Conservation (phyloP, 257 asterid genomes). For the Nicotiana benthamiana region DNA sequence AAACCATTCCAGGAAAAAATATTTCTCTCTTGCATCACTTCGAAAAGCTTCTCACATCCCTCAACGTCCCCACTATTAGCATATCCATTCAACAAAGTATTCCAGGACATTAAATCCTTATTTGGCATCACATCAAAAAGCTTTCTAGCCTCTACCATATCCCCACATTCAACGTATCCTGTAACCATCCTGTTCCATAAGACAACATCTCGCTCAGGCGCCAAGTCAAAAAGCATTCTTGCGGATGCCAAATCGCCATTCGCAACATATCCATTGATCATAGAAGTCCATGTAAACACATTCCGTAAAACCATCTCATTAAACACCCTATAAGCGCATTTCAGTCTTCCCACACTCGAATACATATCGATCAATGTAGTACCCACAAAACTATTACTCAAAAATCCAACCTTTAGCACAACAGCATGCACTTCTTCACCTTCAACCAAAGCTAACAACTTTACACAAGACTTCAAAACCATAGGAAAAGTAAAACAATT, state of each 20-base stretch:
- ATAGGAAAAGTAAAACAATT: conserved; percentile 60
- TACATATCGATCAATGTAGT: conserved; percentile 71
- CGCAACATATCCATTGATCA: conserved; percentile 53
- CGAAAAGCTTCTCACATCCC: conserved; percentile 49
- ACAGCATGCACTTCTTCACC: conserved; percentile 60
- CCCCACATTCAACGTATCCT: conserved; percentile 43
- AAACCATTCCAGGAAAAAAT: conserved; percentile 85
- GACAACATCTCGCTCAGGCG: conserved; percentile 70
- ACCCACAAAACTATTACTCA: conserved; percentile 46
- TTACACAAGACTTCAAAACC: conserved; percentile 65
- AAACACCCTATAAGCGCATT: conserved; percentile 51
- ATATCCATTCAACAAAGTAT: conserved; percentile 72
- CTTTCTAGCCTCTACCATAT: conserved; percentile 59
- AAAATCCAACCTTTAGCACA: conserved; percentile 43
- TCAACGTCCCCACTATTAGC: conserved; percentile 61
- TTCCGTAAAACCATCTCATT: conserved; percentile 62
- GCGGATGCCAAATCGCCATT: conserved; percentile 54
- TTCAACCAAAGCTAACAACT: conserved; percentile 40
- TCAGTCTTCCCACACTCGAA: conserved; percentile 30
- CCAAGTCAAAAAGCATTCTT: conserved; percentile 61
- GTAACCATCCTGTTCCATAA: conserved; percentile 70
- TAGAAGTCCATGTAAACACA: conserved; percentile 85
- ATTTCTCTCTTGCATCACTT: conserved; percentile 51
- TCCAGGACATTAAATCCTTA: conserved; percentile 72
- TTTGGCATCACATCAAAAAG: conserved; percentile 64